A percentile compares a stretch with the other conserved stretches of the same genome.
phyloP scores from a whole-genome alignment of 1,284 basidiomycete genomes.

The Malassezia nana region DNA sequence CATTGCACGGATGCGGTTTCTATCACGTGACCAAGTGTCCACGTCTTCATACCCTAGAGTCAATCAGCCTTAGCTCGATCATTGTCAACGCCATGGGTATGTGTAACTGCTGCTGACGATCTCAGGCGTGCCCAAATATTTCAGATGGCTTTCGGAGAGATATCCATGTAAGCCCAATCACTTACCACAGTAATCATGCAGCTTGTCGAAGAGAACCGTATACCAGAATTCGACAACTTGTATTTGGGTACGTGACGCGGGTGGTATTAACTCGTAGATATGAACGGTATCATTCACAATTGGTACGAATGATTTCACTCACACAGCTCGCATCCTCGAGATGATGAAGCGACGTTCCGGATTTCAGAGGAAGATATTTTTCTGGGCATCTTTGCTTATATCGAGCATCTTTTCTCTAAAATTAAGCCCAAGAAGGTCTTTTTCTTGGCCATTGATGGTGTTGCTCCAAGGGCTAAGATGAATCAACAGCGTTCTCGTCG shows the following conservation, averaged over 20 bases:
- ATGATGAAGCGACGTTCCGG: conserved; percentile 88
- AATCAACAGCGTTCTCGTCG: conserved; percentile 79
- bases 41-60: background rate
- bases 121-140: conserved; percentile 52
- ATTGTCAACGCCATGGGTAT: conserved; percentile 1
- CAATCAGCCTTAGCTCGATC: background rate
- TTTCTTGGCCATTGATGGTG: conserved; percentile 96
- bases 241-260: conserved; percentile 55
- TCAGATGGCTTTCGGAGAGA: conserved; percentile 64
- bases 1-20: background rate
- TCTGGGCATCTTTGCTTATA: conserved; percentile 89
- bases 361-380: conserved; percentile 88
- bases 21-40: background rate
- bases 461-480: conserved; percentile 98
- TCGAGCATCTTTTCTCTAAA: conserved; percentile 90
- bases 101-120: background rate
- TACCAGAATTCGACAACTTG: conserved; percentile 76
- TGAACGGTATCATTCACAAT: conserved; percentile 92
- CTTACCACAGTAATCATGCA: conserved; percentile 96
- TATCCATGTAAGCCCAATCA: conserved; percentile 67
- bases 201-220: conserved; percentile 89
- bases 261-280: conserved; percentile 53
- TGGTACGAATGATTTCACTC: conserved; percentile 15
- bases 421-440: conserved; percentile 83
- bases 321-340: conserved; percentile 87